Base-by-base conservation (phyloP, 2,329 filamentous ascomycete genomes). In the Ambrosiella xylebori region DNA sequence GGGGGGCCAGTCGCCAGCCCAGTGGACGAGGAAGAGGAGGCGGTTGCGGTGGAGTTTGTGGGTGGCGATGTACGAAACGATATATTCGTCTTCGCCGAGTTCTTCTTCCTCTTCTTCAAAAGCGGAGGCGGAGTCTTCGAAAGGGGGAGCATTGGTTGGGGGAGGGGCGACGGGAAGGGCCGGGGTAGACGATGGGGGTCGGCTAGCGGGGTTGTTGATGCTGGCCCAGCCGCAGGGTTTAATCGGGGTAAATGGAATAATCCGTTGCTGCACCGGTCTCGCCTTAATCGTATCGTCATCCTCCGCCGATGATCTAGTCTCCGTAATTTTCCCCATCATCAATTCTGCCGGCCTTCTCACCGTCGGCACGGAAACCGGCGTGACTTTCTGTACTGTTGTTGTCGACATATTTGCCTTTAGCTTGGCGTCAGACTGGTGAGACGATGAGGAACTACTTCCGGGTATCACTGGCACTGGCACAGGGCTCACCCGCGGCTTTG, bases 1-100 rank as follows among this genome's bases (percentile, higher is more conserved):
- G 0, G 71, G 66, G 0, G 78, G 76, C 78, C 78, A 81, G 59
- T 78, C 66, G 7, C 78, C 78, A 50, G 72, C 73, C 78, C 78
- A 81, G 6, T 74, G 72, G 0, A 81, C 76, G 37, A 73, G 68
- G 65, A 77, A 81, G 59, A 71, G 72, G 2, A 73, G 73, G 1
- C 63, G 64, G 3, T 70, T 70, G 11, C 70, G 66, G 1, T 73
- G 65, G 45, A 70, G 65, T 3, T 71, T 66, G 59, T 73, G 68
- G n/a, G 65, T 72, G 59, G 75, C 72, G 1, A 78, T 65, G 1
- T 69, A 65, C 50, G 75, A 68, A 1, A 78, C 73, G 11, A 59
- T 57, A 19, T 61, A 61, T 39, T 72, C 70, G 56, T 60, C 59
- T 2, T 61, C 56, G 35, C 40, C 44, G 2, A 61, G 47, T 9